A percentile compares a stretch with the other conserved stretches of the same genome.
These are phyloP conservation scores for Suillus americanus DNA, from an alignment of 768 basidiomycete species.

Conservation along the genomic window DNA sequence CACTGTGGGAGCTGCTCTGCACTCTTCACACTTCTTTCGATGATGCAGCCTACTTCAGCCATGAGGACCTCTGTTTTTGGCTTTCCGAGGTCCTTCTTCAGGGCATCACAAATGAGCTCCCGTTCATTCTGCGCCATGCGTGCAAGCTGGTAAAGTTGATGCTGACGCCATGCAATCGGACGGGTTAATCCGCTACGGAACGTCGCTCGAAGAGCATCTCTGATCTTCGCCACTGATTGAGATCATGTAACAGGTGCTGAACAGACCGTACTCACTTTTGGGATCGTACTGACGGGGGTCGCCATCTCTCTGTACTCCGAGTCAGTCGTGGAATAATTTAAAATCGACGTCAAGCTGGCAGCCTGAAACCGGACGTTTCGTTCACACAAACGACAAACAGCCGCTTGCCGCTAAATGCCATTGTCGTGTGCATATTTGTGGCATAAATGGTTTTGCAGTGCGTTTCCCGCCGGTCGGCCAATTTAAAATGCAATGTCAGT, in stretches of 20 bases:
- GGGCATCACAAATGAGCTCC: slow-evolving; percentile 46
- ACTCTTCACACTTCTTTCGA: slow-evolving; percentile 43
- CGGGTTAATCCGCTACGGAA: slow-evolving; percentile 52
- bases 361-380: too few relatives aligned
- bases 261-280: slow-evolving; percentile 18
- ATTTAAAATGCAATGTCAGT: not conserved
- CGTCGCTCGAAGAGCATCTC: slow-evolving; percentile 39
- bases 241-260: not conserved
- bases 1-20: slow-evolving; percentile 58
- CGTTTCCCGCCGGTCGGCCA: not conserved
- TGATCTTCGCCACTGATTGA: slow-evolving; percentile 26
- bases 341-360: not conserved
- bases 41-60: slow-evolving; percentile 44
- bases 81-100: slow-evolving; percentile 47
- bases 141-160: slow-evolving; percentile 64
- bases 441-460: not conserved
- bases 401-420: too few relatives aligned
- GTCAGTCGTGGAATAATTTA: not conserved
- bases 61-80: slow-evolving; percentile 37
- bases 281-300: slow-evolving; percentile 20
- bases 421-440: too few relatives aligned
- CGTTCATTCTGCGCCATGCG: slow-evolving; percentile 63
- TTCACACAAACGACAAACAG: too few relatives aligned
- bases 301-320: slow-evolving; percentile 6
- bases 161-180: slow-evolving; percentile 58